Conservation (phyloP, 2,329 filamentous ascomycete species). For the Stagonosporopsis chrysanthemi region DNA sequence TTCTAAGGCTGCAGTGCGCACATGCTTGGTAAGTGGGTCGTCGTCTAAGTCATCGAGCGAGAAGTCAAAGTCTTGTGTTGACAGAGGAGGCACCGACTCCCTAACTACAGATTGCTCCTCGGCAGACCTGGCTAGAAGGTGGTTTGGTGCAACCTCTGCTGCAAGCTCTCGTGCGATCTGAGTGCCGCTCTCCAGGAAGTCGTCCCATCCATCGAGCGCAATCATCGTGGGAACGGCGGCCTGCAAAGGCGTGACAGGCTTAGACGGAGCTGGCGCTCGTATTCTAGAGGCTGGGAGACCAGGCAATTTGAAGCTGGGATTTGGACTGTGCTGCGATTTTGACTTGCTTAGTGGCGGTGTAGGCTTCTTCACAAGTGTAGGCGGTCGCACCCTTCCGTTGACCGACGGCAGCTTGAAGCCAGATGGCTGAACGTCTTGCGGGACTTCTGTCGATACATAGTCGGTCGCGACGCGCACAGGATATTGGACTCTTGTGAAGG, state of each 20-base stretch:
- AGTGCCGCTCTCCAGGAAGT: constrained; percentile 56
- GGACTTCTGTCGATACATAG: constrained; percentile 2
- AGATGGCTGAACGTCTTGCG: constrained; percentile 20
- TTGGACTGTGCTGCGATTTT: constrained; percentile 13
- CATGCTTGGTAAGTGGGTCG: constrained; percentile 1
- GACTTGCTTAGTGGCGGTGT: constrained; percentile 4
- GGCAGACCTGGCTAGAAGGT: not conserved
- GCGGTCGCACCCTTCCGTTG: constrained; percentile 14
- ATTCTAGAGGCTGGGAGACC: constrained; percentile 35
- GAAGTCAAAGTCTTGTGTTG: constrained; percentile 52
- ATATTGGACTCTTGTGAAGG: constrained; percentile 43
- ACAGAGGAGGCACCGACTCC: constrained; percentile 39
- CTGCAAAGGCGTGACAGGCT: not conserved
- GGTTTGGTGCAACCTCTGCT: constrained; percentile 16
- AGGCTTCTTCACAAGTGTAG: constrained; percentile 19
- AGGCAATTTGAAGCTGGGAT: constrained; percentile 38
- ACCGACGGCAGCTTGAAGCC: constrained; percentile 34
- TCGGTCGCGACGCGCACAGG: constrained; percentile 42
- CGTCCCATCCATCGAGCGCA: constrained; percentile 42
- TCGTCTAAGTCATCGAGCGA: constrained; percentile 52
- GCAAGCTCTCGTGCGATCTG: constrained; percentile 56
- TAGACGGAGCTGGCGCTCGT: not conserved
- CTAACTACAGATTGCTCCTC: not conserved
- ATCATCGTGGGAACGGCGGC: not conserved
- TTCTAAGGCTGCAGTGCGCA: not conserved